phyloP scores from a whole-genome alignment of 371 early-diverging fungal genomes.

The Encephalitozoon cuniculi region DNA sequence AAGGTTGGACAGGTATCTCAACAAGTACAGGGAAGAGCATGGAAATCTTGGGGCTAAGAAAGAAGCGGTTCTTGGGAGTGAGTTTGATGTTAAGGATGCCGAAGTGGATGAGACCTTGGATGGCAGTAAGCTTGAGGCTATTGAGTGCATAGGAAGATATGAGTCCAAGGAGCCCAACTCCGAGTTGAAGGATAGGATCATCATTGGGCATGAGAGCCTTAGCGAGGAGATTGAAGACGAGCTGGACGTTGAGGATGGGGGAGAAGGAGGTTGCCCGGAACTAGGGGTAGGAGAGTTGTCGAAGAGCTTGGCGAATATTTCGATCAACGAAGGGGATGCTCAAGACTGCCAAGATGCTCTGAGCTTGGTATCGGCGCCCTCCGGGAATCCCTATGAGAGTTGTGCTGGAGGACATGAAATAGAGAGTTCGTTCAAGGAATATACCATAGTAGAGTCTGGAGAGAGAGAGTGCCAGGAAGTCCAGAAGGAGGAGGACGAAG shows the following conservation, averaged over 20 bases:
- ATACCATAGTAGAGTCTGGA: conserved; percentile 4
- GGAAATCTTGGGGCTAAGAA: not conserved
- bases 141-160: not conserved
- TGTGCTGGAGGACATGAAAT: not conserved
- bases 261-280: not conserved
- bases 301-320: not conserved
- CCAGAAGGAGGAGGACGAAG: not conserved
- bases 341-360: not conserved
- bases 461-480: not conserved
- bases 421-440: not conserved
- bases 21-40: conserved; percentile 23
- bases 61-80: not conserved
- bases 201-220: not conserved
- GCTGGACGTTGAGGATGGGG: not conserved
- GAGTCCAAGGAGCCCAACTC: not conserved
- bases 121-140: not conserved
- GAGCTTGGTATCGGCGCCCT: not conserved
- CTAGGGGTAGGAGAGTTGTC: not conserved
- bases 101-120: not conserved
- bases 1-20: conserved; percentile 34
- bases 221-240: not conserved
- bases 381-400: not conserved
- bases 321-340: not conserved
- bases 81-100: not conserved
- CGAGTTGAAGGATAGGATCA: not conserved